phyloP scores from a whole-genome alignment of 805 yeast species.

The Candida krabiensis region DNA sequence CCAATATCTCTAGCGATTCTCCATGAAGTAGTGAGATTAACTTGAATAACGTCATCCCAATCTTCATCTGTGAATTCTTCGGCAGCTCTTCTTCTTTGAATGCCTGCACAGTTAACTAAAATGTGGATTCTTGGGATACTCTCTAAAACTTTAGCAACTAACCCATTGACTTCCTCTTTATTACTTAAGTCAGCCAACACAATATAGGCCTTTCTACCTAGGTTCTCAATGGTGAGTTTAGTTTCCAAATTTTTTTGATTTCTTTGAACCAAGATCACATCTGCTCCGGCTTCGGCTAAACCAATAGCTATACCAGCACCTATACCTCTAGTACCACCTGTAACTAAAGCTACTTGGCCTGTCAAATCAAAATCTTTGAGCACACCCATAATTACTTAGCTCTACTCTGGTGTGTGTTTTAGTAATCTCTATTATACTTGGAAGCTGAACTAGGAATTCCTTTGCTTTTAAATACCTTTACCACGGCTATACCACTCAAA shows the following conservation, averaged over 20 bases:
- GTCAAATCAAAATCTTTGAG: too few relatives aligned
- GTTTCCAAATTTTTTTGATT: too few relatives aligned
- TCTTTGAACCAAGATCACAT: neutral
- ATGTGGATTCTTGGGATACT: too few relatives aligned
- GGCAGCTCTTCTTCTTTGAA: too few relatives aligned
- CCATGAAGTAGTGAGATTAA: neutral
- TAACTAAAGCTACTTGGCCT: conserved; percentile 37
- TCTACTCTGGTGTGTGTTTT: too few relatives aligned
- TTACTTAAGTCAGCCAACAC: too few relatives aligned
- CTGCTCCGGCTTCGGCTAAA: conserved; percentile 30
- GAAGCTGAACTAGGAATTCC: too few relatives aligned
- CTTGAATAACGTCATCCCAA: neutral
- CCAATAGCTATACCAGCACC: conserved; percentile 47
- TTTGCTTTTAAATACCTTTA: too few relatives aligned
- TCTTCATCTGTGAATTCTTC: neutral
- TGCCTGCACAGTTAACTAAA: neutral
- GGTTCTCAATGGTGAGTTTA: neutral
- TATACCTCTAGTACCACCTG: conserved; percentile 52
- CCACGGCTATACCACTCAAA: too few relatives aligned
- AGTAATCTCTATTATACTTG: too few relatives aligned
- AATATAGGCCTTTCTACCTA: neutral
- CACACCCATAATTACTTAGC: too few relatives aligned
- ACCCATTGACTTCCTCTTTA: too few relatives aligned
- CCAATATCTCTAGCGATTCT: neutral
- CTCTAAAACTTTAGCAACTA: neutral